Base-by-base conservation (phyloP, 169 alveolate species). In the Blepharisma undulans region DNA sequence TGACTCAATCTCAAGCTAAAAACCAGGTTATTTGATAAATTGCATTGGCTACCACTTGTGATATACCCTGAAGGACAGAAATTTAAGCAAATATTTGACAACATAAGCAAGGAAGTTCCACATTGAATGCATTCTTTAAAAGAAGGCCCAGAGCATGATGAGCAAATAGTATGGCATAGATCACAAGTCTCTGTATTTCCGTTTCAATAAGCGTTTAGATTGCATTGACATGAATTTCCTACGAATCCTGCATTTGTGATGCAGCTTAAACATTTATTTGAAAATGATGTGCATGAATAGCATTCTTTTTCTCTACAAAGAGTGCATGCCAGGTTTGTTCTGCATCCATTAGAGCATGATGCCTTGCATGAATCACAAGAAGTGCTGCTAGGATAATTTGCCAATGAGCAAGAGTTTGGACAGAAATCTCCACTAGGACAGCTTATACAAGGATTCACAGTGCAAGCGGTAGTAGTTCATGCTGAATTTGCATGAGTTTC, bases 51-150 rank as follows among this genome's bases (percentile, higher is more conserved):
- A 36, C 29, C 21, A 36, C 71, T 36, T 2, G 6, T 5, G 7
- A 78, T 82, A 60, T 48, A 82, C 8, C 89, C 89, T 32, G 89
- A 32, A 27, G 89, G 76, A 30, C 89, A 82, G 10, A 22, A 34
- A 4, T 82, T 33, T 21, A 82, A 22, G 22, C 89, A 82, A 4
- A 82, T 4, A 14, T 72, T 72, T 82, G 33, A 74, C 1, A 60
- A 16, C 72, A 22, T 21, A 78, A 27, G 27, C 29, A 27, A 78
- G 29, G 29, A 21, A 27, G 86, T 7, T 27, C 60, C 34, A 32
- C 86, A 78, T 29, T 22, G 29, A 27, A 34, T 78, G 86, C 86
- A 78, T 29, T 36, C 34, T 21, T 16, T 36, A 27, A 21, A 22
- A 32, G 29, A 27, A 29, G 34, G 29, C 34, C 34, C 34, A 21